Percentiles rank a stretch among this genome's conserved stretches.
These are phyloP conservation scores for Nothophaeocryptopus gaeumannii DNA, from an alignment of 2,329 filamentous ascomycete genomes.

Conservation along the genomic window DNA sequence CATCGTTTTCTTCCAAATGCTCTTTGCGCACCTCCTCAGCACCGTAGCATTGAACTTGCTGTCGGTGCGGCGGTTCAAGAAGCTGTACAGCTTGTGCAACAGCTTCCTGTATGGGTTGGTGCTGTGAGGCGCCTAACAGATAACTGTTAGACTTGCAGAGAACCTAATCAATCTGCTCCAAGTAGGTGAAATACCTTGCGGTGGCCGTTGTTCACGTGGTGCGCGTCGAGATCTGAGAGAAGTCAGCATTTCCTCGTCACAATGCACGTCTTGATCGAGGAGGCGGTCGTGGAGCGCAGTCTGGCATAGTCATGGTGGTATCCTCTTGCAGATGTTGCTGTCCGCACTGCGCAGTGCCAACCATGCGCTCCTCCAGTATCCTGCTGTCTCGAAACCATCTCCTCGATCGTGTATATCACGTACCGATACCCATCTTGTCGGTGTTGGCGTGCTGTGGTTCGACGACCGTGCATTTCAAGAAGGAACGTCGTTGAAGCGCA, in stretches of 20 bases:
- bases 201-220: constrained; percentile 31
- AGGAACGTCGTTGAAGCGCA: no score
- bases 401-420: background rate
- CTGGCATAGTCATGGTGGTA: background rate
- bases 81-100: constrained; percentile 53
- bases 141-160: constrained; percentile 26
- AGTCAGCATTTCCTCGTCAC: constrained; percentile 2
- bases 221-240: constrained; percentile 24
- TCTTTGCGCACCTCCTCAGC: constrained; percentile 57
- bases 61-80: constrained; percentile 69
- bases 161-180: constrained; percentile 21
- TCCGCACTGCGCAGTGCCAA: background rate
- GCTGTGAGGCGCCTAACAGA: constrained; percentile 74
- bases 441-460: constrained; percentile 17
- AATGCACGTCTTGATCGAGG: background rate
- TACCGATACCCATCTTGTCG: constrained; percentile 23
- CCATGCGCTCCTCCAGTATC: background rate
- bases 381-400: background rate
- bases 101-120: constrained; percentile 37
- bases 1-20: constrained; percentile 6
- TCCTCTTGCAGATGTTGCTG: background rate
- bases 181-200: constrained; percentile 24
- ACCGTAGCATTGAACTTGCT: constrained; percentile 98
- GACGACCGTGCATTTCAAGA: constrained; percentile 1
- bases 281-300: background rate